These are phyloP conservation scores for Suhomyces sp. DNA, from an alignment of 805 yeast species.

Conservation along the genomic window DNA sequence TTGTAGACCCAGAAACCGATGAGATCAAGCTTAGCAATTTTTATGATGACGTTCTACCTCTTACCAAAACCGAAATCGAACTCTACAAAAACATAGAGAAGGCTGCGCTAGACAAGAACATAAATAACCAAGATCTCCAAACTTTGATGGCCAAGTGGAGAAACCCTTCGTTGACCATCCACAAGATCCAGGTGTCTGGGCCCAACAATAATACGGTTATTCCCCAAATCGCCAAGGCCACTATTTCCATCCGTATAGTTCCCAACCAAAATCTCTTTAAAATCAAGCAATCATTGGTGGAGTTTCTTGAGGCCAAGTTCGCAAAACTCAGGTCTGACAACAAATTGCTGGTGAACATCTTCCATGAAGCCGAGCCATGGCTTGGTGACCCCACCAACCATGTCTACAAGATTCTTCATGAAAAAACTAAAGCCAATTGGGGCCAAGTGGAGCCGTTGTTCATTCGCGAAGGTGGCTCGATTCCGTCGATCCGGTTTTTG, in stretches of 20 bases:
- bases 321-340: slow-evolving; percentile 55
- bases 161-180: slow-evolving; percentile 83
- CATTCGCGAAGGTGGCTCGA: slow-evolving; percentile 95
- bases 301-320: slow-evolving; percentile 48
- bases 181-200: slow-evolving; percentile 81
- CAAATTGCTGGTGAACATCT: slow-evolving; percentile 54
- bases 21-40: slow-evolving; percentile 64
- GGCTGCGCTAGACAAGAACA: slow-evolving; percentile 24
- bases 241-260: slow-evolving; percentile 79
- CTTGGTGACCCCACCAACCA: slow-evolving; percentile 78
- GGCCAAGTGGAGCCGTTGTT: slow-evolving; percentile 67
- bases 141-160: slow-evolving; percentile 82
- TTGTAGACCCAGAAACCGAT: slow-evolving; percentile 46
- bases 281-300: slow-evolving; percentile 50
- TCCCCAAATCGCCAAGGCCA: slow-evolving; percentile 74
- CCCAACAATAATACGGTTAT: slow-evolving; percentile 89
- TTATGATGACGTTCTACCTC: slow-evolving; percentile 60
- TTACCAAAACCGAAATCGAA: slow-evolving; percentile 54
- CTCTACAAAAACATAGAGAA: slow-evolving; percentile 60
- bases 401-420: slow-evolving; percentile 64
- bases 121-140: slow-evolving; percentile 35
- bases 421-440: slow-evolving; percentile 72
- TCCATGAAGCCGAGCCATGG: slow-evolving; percentile 96
- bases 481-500: slow-evolving; percentile 81
- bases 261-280: slow-evolving; percentile 75